Evolutionary conservation across 176 grass and related monocot genomes (phyloP).

Genomic region (Paspalum vaginatum): DNA sequence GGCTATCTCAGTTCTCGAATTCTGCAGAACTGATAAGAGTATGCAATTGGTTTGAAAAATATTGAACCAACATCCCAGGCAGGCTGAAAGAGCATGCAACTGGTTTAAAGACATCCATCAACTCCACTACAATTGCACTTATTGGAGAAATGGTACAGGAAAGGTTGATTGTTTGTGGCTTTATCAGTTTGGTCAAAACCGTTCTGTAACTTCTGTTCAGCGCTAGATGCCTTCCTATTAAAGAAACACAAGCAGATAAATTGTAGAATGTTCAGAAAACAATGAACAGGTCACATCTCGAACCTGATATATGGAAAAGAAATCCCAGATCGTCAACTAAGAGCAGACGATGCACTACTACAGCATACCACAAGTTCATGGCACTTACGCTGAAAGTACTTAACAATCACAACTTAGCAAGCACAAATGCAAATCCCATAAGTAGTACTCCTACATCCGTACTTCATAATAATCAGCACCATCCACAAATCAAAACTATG

Average conservation of each 20-base stretch:
- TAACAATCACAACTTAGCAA: neutral
- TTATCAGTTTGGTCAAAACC: neutral
- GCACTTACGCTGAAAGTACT: neutral
- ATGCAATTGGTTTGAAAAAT: neutral
- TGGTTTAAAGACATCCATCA: neutral
- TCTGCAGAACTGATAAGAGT: neutral
- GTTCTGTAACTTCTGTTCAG: neutral
- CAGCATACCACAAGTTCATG: slow-evolving; percentile 14
- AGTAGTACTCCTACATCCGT: neutral
- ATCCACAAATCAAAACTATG: neutral
- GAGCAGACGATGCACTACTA: neutral
- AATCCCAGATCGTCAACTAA: neutral
- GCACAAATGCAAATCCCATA: neutral
- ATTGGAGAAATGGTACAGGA: neutral
- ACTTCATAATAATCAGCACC: neutral
- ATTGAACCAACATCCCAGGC: neutral
- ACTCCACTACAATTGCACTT: neutral
- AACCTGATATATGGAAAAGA: neutral
- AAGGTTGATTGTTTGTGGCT: neutral
- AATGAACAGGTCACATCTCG: neutral
- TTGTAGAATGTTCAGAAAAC: neutral
- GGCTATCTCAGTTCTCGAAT: neutral
- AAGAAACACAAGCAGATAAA: neutral
- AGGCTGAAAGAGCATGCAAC: neutral
- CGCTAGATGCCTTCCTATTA: neutral